Percentiles rank a stretch among this genome's conserved stretches.
These are phyloP conservation scores for Ophiostoma sp. DNA, from an alignment of 2,329 filamentous ascomycete species.

Conservation along the genomic window DNA sequence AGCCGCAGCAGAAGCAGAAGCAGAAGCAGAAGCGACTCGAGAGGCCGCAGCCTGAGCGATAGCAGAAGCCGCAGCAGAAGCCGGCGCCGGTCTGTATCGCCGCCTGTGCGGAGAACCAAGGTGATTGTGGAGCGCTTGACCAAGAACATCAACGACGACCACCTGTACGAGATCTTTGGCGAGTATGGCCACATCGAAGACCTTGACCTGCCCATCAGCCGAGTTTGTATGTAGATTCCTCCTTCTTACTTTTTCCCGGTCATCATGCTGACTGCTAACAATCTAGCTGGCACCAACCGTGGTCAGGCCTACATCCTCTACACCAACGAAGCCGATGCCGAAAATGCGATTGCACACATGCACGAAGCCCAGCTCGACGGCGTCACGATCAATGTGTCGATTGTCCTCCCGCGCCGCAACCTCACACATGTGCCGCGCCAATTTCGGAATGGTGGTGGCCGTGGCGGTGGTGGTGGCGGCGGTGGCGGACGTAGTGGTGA, in stretches of 20 bases:
- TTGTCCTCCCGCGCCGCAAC: conserved; percentile 76
- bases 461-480: conserved; percentile 25
- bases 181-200: conserved; percentile 80
- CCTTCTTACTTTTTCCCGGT: neutral
- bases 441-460: conserved; percentile 43
- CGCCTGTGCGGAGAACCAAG: conserved; percentile 22
- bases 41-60: conserved; percentile 12
- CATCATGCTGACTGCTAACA: neutral
- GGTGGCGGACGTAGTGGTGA: conserved; percentile 24
- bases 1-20: conserved; percentile 33
- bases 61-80: conserved; percentile 26
- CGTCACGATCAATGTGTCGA: conserved; percentile 74
- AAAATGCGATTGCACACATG: conserved; percentile 90
- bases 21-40: conserved; percentile 19
- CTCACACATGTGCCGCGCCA: conserved; percentile 70
- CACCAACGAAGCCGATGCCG: conserved; percentile 68
- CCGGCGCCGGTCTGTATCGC: conserved; percentile 30
- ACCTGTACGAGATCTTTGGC: conserved; percentile 88
- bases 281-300: conserved; percentile 51
- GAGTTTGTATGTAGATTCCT: conserved; percentile 29
- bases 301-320: conserved; percentile 92
- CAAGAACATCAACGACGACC: conserved; percentile 85
- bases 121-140: conserved; percentile 87
- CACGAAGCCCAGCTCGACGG: conserved; percentile 94
- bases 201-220: conserved; percentile 84